These are phyloP conservation scores for Alternaria ventricosa DNA, from an alignment of 2,329 filamentous ascomycete species.

Conservation along the genomic window DNA sequence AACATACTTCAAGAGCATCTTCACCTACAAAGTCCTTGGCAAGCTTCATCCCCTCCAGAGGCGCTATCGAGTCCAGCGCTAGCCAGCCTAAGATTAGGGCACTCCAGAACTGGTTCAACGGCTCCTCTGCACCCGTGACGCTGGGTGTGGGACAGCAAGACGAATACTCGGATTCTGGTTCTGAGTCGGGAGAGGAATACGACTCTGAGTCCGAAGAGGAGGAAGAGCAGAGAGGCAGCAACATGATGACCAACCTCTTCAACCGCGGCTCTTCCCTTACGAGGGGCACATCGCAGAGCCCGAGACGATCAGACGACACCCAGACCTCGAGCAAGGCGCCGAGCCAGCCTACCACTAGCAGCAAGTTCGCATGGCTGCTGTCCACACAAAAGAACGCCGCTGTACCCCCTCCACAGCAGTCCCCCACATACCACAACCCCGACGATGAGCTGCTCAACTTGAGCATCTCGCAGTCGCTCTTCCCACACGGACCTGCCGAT, in stretches of 20 bases:
- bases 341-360: constrained; percentile 32
- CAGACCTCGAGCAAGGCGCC: constrained; percentile 27
- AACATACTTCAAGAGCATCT: constrained; percentile 49
- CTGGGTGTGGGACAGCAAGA: constrained; percentile 47
- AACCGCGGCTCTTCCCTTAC: constrained; percentile 39
- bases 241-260: constrained; percentile 45
- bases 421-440: constrained; percentile 46
- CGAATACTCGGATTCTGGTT: constrained; percentile 39
- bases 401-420: constrained; percentile 28
- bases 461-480: constrained; percentile 61
- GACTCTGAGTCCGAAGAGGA: constrained; percentile 31
- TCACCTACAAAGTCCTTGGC: constrained; percentile 48
- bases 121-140: constrained; percentile 58
- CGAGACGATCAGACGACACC: constrained; percentile 23
- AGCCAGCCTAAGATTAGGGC: constrained; percentile 41
- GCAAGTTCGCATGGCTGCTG: constrained; percentile 48
- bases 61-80: constrained; percentile 37
- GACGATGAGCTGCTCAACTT: constrained; percentile 61
- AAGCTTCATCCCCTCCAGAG: constrained; percentile 48
- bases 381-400: constrained; percentile 43
- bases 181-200: constrained; percentile 35
- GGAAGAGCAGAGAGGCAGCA: constrained; percentile 33
- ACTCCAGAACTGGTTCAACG: constrained; percentile 61
- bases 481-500: constrained; percentile 58
- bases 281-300: constrained; percentile 28